A percentile compares a stretch with the other conserved stretches of the same genome.
Conservation (phyloP, 2,329 filamentous ascomycete species). For the Talaromyces sp. region DNA sequence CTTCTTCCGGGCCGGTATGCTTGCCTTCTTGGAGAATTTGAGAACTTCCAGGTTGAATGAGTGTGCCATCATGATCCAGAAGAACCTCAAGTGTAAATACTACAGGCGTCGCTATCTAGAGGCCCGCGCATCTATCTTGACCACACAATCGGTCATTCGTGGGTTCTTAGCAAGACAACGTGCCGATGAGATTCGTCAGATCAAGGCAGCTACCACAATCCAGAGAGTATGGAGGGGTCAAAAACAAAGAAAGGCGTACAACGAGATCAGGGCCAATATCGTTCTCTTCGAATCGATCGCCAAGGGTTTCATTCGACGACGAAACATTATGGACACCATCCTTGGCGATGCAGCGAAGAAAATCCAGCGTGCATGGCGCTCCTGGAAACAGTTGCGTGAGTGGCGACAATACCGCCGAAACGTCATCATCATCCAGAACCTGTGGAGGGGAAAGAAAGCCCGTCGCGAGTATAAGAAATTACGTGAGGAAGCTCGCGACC, state of each 20-base stretch:
- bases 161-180: constrained; percentile 73
- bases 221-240: constrained; percentile 93
- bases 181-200: constrained; percentile 75
- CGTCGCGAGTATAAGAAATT: constrained; percentile 83
- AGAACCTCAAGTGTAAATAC: constrained; percentile 94
- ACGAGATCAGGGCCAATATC: constrained; percentile 74
- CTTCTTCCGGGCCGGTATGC: constrained; percentile 98
- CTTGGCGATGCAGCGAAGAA: constrained; percentile 85
- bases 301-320: constrained; percentile 87
- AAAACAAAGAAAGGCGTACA: constrained; percentile 79
- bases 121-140: constrained; percentile 74
- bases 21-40: constrained; percentile 93
- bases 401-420: constrained; percentile 91
- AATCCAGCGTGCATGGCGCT: constrained; percentile 89
- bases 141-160: constrained; percentile 73
- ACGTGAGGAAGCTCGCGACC: constrained; percentile 91
- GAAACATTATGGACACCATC: constrained; percentile 88
- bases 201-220: constrained; percentile 88
- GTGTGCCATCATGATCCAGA: constrained; percentile 96
- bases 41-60: constrained; percentile 86
- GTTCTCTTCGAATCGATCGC: constrained; percentile 84
- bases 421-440: constrained; percentile 81
- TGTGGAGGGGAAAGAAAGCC: constrained; percentile 84
- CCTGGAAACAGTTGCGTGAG: constrained; percentile 68
- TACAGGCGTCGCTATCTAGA: constrained; percentile 89